Evolutionary conservation across 1,139 yeast species (phyloP), one percentile per base, ranked within the genome.

Genomic region (Scheffersomyces illinoinensis): DNA sequence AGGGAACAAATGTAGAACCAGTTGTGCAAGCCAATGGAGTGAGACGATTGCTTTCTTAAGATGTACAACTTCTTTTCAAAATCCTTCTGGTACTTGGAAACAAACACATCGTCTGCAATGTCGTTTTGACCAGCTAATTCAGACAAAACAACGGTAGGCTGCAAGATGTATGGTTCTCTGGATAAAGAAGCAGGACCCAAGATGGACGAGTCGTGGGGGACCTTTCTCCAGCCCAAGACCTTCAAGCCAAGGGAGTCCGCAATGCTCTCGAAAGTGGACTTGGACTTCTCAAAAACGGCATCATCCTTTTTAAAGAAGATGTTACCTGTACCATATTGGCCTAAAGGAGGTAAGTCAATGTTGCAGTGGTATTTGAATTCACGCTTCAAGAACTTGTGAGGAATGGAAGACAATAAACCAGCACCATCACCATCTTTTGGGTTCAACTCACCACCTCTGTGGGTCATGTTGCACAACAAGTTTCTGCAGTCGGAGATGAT

Each of bases 401-500:
- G 98, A 64, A 95, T 87, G 52, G 97, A 90, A 56, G 96, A 86
- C 85, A 95, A 86, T 62, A 95, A 93, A 74, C 99, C 99, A 52
- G 99, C 99, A 77, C 99, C 99, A 74, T 95, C 99, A 76, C 99
- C 99, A 72, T 95, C 98, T 69, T 93, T 87, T 39, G 98, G 97
- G 72, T 93, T 97, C 54, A 96, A 87, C 63, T 93, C 98, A 54
- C 99, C 99, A 72, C 99, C 99, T 79, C 99, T 87, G 76, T 95
- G 99, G 63, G 98, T 91, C 98, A 95, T 95, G 77, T 95, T 95
- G 81, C 98, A 93, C 61, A 95, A 86, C 71, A 95, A 82, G 71
- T 85, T 87, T 67, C 87, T 82, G 53, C 97, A 97, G 77, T 95
- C 98, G 53, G 96, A 88, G 61, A 95, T 95, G 66, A 93, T 93